phyloP scores from a whole-genome alignment of 352 stramenopile genomes.

The Globisporangium abappressorium region DNA sequence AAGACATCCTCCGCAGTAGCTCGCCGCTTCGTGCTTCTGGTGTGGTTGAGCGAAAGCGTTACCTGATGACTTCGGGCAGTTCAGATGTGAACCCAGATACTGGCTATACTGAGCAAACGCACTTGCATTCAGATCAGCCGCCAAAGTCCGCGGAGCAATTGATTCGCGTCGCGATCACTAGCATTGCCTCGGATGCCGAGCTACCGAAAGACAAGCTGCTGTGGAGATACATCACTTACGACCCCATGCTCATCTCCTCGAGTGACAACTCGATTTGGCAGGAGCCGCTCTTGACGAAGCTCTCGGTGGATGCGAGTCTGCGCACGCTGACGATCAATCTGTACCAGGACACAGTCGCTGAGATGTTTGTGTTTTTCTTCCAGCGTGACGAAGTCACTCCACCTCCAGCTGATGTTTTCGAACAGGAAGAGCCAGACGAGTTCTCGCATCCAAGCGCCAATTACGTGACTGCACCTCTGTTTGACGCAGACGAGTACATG shows the following conservation, averaged over 20 bases:
- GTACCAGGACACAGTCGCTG: conserved; percentile 72
- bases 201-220: conserved; percentile 48
- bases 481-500: conserved; percentile 12
- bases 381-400: conserved; percentile 23
- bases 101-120: conserved; percentile 11
- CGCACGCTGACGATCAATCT: conserved; percentile 71
- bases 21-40: neutral
- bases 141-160: conserved; percentile 40
- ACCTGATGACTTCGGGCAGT: conserved; percentile 64
- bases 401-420: neutral
- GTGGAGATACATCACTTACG: conserved; percentile 46
- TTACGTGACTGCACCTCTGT: neutral
- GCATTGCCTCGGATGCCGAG: conserved; percentile 56
- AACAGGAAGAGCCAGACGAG: conserved; percentile 3
- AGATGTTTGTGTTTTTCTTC: conserved; percentile 82
- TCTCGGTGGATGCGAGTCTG: conserved; percentile 72
- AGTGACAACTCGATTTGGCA: conserved; percentile 65
- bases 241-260: conserved; percentile 27
- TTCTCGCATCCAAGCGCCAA: neutral
- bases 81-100: conserved; percentile 16
- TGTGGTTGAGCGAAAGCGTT: conserved; percentile 30
- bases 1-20: conserved; percentile 57
- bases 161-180: conserved; percentile 75
- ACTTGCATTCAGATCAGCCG: neutral
- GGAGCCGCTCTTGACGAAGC: conserved; percentile 56